Evolutionary conservation across 2,329 filamentous ascomycete species (phyloP).

Genomic region (Aureobasidium musti): DNA sequence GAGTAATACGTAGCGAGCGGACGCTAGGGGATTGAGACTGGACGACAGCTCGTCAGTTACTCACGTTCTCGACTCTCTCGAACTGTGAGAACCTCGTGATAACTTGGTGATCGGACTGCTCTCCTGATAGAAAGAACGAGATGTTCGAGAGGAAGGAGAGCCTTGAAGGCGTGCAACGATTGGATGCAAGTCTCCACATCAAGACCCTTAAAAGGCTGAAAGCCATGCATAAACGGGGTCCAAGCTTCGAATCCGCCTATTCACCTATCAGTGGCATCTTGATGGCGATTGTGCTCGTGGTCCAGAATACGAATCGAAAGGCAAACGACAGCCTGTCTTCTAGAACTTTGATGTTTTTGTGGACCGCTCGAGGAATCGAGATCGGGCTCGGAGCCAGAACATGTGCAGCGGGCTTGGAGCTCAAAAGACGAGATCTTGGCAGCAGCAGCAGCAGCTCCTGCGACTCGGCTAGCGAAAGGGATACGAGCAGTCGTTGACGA

Average conservation of each 20-base stretch:
- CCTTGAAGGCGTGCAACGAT: background rate
- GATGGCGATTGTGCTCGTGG: conserved; percentile 3
- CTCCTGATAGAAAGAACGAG: background rate
- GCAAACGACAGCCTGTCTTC: background rate
- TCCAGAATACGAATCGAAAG: background rate
- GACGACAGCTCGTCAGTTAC: background rate
- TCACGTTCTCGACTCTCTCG: background rate
- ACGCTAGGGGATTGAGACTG: background rate
- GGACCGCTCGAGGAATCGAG: background rate
- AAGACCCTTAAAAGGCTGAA: background rate
- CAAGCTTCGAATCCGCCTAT: background rate
- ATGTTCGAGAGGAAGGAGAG: background rate
- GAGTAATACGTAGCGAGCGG: background rate
- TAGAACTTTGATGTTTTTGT: background rate
- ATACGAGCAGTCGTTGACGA: background rate
- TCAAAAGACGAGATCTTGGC: background rate
- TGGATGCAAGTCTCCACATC: background rate
- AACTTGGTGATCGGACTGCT: background rate
- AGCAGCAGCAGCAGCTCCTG: background rate
- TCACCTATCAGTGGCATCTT: background rate
- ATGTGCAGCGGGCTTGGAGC: background rate
- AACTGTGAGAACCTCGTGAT: background rate
- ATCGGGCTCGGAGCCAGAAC: background rate
- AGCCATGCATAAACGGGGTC: background rate
- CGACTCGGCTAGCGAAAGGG: background rate